Evolutionary conservation across 768 basidiomycete genomes (phyloP).

Genomic region (Tremella mesenterica): DNA sequence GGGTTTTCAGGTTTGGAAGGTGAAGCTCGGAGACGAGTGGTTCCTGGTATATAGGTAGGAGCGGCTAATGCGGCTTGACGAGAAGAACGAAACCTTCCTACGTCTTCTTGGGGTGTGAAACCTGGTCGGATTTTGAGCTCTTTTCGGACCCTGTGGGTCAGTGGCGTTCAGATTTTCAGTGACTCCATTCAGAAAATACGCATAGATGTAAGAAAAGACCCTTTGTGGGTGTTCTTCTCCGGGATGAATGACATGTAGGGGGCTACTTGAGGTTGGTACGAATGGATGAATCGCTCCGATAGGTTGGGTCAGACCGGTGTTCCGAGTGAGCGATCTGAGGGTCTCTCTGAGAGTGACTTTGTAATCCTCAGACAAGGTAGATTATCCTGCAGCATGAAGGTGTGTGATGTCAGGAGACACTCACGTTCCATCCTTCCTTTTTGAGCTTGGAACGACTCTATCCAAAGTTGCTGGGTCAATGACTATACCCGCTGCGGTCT

Average conservation of each 20-base stretch:
- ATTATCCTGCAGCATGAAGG: background rate
- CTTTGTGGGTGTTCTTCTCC: background rate
- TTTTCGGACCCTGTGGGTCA: slow-evolving; percentile 62
- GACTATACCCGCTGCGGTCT: slow-evolving; percentile 67
- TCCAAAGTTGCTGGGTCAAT: slow-evolving; percentile 77
- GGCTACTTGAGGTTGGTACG: no score
- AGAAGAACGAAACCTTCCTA: slow-evolving; percentile 71
- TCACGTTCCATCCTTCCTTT: slow-evolving; percentile 76
- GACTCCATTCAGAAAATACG: no score
- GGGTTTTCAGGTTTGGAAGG: slow-evolving; percentile 10
- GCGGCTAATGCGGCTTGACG: slow-evolving; percentile 56
- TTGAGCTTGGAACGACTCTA: slow-evolving; percentile 78
- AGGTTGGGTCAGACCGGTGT: no score
- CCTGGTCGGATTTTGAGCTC: slow-evolving; percentile 83
- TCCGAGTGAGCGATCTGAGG: no score
- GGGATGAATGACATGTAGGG: background rate
- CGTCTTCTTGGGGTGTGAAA: slow-evolving; percentile 89
- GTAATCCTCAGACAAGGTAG: no score
- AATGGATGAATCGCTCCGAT: no score
- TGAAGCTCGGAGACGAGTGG: slow-evolving; percentile 51
- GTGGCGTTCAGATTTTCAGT: no score
- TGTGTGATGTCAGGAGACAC: slow-evolving; percentile 36
- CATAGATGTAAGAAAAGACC: no score
- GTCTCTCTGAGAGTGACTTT: no score
- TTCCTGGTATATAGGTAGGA: slow-evolving; percentile 79